These are phyloP conservation scores for Starmera dryadoides DNA, from an alignment of 805 yeast genomes.

Conservation along the genomic window DNA sequence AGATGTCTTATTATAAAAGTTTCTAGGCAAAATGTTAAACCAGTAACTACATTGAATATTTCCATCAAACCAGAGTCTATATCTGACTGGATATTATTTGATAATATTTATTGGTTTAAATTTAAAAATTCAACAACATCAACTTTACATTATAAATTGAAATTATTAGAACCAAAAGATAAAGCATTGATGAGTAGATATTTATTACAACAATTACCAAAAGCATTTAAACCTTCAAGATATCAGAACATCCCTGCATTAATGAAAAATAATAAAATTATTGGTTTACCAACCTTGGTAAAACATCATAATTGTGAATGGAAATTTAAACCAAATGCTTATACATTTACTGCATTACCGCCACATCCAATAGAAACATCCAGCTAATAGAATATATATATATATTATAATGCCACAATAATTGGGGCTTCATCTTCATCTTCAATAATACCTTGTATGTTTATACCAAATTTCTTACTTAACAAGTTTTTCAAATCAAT, in stretches of 20 bases:
- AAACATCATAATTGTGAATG: conserved; percentile 4
- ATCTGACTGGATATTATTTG: conserved; percentile 30
- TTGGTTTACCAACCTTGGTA: conserved; percentile 9
- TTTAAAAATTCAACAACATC: conserved; percentile 5
- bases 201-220: conserved; percentile 1
- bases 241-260: conserved; percentile 14
- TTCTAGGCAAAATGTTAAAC: neutral
- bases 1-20: too few relatives aligned
- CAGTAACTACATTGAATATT: neutral
- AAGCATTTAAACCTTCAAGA: conserved; percentile 9
- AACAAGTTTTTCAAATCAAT: conserved; percentile 10
- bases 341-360: conserved; percentile 2
- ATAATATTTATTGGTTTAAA: conserved; percentile 32
- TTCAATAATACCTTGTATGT: conserved; percentile 10
- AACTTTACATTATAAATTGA: conserved; percentile 7
- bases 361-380: neutral
- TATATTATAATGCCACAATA: conserved; percentile 9
- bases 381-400: too few relatives aligned
- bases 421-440: conserved; percentile 20
- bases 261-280: conserved; percentile 8
- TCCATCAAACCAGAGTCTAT: conserved; percentile 11
- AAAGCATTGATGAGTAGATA: neutral
- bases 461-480: conserved; percentile 9
- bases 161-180: conserved; percentile 10
- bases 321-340: conserved; percentile 16